phyloP scores from a whole-genome alignment of 768 basidiomycete species.

The Suillus placidus region DNA sequence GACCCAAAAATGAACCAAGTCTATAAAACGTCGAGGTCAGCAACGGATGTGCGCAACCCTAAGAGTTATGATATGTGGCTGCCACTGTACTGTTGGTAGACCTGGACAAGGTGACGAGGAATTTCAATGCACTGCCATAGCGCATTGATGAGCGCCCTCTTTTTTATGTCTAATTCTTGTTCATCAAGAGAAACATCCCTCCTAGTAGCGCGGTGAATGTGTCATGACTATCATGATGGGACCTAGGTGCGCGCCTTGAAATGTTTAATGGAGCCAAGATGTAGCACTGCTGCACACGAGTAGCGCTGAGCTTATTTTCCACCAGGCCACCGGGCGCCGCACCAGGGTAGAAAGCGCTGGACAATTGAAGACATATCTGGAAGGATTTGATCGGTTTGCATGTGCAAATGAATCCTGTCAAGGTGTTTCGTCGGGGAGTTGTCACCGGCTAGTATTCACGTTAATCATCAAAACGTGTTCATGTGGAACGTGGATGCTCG shows the following conservation, averaged over 20 bases:
- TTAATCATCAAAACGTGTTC: background rate
- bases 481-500: background rate
- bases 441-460: background rate
- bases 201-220: background rate
- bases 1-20: too few relatives aligned
- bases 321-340: background rate
- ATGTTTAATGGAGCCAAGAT: background rate
- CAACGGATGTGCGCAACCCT: too few relatives aligned
- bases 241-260: background rate
- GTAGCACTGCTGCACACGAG: background rate
- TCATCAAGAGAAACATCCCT: background rate
- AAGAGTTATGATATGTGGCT: too few relatives aligned
- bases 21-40: too few relatives aligned
- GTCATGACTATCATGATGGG: background rate
- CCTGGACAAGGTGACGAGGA: too few relatives aligned
- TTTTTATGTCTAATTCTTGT: background rate
- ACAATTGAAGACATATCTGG: background rate
- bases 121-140: background rate
- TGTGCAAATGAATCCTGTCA: background rate
- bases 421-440: background rate
- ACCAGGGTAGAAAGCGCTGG: background rate
- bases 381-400: background rate
- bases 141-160: background rate
- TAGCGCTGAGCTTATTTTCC: background rate
- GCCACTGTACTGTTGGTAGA: too few relatives aligned